Conservation (phyloP, 768 basidiomycete species). For the Leccinum variicolor region DNA sequence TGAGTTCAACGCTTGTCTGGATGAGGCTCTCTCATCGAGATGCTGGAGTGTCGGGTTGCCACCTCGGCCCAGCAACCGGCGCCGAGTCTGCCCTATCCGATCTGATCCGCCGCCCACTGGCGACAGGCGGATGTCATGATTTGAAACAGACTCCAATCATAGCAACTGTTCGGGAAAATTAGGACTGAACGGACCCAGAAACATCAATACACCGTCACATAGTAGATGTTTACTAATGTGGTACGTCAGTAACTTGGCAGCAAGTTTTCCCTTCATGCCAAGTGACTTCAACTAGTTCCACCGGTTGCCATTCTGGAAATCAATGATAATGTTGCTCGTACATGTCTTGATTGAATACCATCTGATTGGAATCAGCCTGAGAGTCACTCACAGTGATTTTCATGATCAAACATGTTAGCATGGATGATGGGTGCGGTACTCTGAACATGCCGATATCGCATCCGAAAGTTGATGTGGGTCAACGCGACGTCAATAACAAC, state of each 20-base stretch:
- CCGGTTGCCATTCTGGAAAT: not conserved
- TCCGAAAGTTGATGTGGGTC: not conserved
- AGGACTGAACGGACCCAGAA: not conserved
- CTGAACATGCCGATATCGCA: not conserved
- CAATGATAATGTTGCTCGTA: not conserved
- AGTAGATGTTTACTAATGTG: too few relatives aligned
- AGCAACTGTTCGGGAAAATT: not conserved
- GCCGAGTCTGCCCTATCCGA: too few relatives aligned
- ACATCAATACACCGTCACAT: not conserved
- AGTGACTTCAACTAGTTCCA: not conserved
- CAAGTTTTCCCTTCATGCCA: not conserved
- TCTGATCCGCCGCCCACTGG: too few relatives aligned
- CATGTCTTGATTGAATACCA: not conserved
- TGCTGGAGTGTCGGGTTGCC: too few relatives aligned
- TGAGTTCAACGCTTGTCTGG: too few relatives aligned
- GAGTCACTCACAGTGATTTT: not conserved
- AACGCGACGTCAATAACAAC: not conserved
- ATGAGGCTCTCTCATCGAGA: too few relatives aligned
- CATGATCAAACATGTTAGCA: not conserved
- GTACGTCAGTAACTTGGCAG: not conserved
- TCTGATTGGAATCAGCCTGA: not conserved
- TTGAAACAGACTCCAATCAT: not conserved
- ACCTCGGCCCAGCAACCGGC: too few relatives aligned
- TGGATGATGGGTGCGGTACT: not conserved
- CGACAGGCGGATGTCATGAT: not conserved